Percentiles rank a stretch among this genome's conserved stretches.
phyloP scores from a whole-genome alignment of 441 rosid genomes.

The Viola pubescens region DNA sequence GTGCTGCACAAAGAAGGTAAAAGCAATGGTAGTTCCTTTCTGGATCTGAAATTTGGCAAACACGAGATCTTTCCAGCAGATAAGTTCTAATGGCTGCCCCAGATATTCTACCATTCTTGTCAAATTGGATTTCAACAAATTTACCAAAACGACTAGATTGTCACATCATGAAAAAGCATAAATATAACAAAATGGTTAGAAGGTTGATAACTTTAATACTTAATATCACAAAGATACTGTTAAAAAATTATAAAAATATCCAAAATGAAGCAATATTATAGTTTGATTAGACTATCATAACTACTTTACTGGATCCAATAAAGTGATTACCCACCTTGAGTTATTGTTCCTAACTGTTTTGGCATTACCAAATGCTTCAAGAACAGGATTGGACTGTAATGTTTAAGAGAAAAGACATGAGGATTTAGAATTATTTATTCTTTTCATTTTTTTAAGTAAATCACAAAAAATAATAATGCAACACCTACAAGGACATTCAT shows the following conservation, averaged over 20 bases:
- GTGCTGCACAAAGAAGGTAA: slow-evolving; percentile 92
- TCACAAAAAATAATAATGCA: not conserved
- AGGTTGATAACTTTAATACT: slow-evolving; percentile 5
- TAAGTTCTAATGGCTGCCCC: slow-evolving; percentile 94
- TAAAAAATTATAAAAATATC: not conserved
- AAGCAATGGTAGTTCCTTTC: slow-evolving; percentile 96
- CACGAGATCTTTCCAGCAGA: slow-evolving; percentile 94
- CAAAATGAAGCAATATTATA: not conserved
- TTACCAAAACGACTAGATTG: slow-evolving; percentile 88
- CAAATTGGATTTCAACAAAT: slow-evolving; percentile 93
- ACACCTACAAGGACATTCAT: not conserved
- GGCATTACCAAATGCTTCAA: slow-evolving; percentile 97
- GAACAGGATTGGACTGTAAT: slow-evolving; percentile 90
- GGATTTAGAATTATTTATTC: slow-evolving; percentile 5
- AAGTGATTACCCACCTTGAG: slow-evolving; percentile 51
- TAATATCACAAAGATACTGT: not conserved
- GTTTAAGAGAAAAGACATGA: slow-evolving; percentile 19
- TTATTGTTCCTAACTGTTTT: slow-evolving; percentile 90
- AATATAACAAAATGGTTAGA: slow-evolving; percentile 9
- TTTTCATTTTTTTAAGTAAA: not conserved
- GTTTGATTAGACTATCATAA: not conserved
- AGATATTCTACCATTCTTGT: slow-evolving; percentile 87
- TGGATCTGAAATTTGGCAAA: slow-evolving; percentile 92
- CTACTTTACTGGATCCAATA: not conserved
- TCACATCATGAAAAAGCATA: slow-evolving; percentile 15